These are phyloP conservation scores for Cicer bijugum DNA, from an alignment of 306 rosid genomes.

Conservation along the genomic window DNA sequence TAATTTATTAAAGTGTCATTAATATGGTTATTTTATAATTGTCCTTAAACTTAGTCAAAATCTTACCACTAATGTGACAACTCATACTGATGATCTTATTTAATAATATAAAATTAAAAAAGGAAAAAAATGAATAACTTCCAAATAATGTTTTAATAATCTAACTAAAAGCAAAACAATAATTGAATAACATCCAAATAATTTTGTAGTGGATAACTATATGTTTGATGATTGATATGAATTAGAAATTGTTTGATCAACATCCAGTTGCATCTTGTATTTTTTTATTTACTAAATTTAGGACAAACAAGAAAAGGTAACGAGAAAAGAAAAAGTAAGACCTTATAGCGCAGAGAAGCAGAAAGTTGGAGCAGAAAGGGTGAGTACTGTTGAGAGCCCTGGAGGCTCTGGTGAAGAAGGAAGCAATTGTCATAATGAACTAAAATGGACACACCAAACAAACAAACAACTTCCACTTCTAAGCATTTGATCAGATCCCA, in stretches of 20 bases:
- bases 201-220: background rate
- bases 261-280: background rate
- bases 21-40: too few relatives aligned
- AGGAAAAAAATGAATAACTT: background rate
- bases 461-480: background rate
- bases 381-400: conserved; percentile 48
- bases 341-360: conserved; percentile 79
- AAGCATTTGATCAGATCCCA: background rate
- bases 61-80: too few relatives aligned
- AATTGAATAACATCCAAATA: background rate
- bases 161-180: too few relatives aligned
- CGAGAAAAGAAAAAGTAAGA: background rate
- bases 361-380: conserved; percentile 61
- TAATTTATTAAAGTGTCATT: too few relatives aligned
- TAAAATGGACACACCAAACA: background rate
- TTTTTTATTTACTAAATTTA: background rate
- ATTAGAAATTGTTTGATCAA: conserved; percentile 7
- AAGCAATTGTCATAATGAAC: conserved; percentile 54
- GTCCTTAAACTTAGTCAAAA: too few relatives aligned
- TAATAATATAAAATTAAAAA: background rate
- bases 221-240: background rate
- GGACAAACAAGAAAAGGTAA: background rate
- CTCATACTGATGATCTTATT: too few relatives aligned
- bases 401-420: conserved; percentile 60
- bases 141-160: too few relatives aligned